phyloP scores from a whole-genome alignment of 805 yeast species.

The Candida koratica region DNA sequence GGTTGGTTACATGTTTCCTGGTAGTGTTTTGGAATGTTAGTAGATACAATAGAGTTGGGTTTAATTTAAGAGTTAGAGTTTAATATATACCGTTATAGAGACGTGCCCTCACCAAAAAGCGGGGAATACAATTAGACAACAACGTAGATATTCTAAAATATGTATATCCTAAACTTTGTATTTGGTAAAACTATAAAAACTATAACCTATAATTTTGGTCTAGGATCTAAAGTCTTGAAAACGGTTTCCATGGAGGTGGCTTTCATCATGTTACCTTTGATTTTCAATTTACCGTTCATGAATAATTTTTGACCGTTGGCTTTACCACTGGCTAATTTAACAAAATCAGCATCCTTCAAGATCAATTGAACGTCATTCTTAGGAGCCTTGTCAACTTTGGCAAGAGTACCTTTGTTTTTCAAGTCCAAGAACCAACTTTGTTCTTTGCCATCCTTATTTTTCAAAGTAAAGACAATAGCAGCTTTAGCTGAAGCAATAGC shows the following conservation, averaged over 20 bases:
- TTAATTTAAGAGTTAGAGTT: conserved; percentile 21
- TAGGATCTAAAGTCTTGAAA: conserved; percentile 49
- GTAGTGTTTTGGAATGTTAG: conserved; percentile 27
- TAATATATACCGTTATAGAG: not conserved
- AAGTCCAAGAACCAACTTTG: conserved; percentile 67
- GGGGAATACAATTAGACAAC: too few species aligned
- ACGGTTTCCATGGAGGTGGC: conserved; percentile 73
- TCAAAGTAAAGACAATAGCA: conserved; percentile 61
- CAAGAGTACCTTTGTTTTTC: conserved; percentile 51
- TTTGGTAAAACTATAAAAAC: too few species aligned
- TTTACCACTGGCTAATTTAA: conserved; percentile 69
- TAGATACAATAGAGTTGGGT: conserved; percentile 31
- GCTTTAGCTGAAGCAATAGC: conserved; percentile 53
- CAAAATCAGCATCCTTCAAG: conserved; percentile 65
- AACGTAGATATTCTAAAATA: not conserved
- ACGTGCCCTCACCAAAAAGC: too few species aligned
- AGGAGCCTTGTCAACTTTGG: conserved; percentile 42
- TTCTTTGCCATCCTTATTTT: conserved; percentile 55
- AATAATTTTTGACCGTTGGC: conserved; percentile 82
- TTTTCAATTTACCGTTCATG: conserved; percentile 79
- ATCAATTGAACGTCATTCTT: conserved; percentile 62
- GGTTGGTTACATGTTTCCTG: conserved; percentile 25
- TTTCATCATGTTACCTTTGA: conserved; percentile 88
- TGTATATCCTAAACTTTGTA: too few species aligned
- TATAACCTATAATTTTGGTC: conserved; percentile 39